Conservation (phyloP, 306 rosid genomes). For the Heteromeles arbutifolia region DNA sequence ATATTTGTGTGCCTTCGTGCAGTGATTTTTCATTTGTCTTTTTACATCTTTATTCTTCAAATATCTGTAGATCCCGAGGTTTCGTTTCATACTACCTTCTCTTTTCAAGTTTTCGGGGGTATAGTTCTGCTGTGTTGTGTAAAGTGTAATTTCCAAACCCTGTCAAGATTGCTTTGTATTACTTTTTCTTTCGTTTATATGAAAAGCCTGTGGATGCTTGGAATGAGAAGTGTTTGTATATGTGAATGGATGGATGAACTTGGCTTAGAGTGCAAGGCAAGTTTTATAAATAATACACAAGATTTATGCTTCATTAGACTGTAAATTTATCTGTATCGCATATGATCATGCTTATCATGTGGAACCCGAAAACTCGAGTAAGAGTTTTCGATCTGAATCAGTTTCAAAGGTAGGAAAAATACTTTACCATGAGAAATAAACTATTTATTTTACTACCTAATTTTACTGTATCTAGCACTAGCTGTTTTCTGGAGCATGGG, state of each 20-base stretch:
- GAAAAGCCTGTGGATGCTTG: neutral
- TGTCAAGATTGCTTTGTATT: neutral
- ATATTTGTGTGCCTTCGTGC: slow-evolving; percentile 3
- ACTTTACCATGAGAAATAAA: too few relatives aligned
- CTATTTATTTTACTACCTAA: too few relatives aligned
- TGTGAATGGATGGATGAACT: too few relatives aligned
- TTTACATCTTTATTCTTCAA: neutral
- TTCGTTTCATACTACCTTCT: neutral
- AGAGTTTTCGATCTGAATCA: neutral
- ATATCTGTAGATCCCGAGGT: neutral
- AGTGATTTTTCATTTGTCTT: neutral
- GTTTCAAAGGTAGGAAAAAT: neutral
- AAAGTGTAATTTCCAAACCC: neutral
- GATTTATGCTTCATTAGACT: too few relatives aligned
- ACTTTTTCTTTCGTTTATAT: neutral
- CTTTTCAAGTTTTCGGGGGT: neutral
- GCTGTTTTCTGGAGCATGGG: too few relatives aligned
- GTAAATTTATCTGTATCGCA: too few relatives aligned
- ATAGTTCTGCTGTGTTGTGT: slow-evolving; percentile 10
- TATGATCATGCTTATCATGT: too few relatives aligned
- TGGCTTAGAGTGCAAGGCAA: too few relatives aligned
- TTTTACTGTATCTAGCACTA: too few relatives aligned
- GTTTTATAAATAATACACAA: too few relatives aligned
- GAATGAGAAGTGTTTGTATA: neutral
- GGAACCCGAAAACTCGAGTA: neutral